Percentiles rank a stretch among this genome's conserved stretches.
Conservation (phyloP, 768 basidiomycete species). For the Boletellus sp. region DNA sequence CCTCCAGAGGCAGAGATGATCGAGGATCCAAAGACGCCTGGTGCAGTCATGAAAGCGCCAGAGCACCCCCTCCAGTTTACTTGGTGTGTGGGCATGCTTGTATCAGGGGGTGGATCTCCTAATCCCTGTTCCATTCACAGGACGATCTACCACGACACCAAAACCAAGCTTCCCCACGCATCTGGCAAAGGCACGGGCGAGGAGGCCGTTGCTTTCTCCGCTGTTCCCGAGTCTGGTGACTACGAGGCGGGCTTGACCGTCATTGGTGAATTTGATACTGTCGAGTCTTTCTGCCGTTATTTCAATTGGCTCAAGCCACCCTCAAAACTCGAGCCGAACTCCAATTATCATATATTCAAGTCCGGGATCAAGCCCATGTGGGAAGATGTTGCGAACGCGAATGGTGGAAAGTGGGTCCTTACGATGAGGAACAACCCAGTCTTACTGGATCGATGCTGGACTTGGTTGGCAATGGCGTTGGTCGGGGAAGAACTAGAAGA, state of each 20-base stretch:
- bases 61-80: constrained; percentile 83
- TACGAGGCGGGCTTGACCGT: constrained; percentile 86
- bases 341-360: constrained; percentile 96
- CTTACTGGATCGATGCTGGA: constrained; percentile 85
- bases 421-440: constrained; percentile 84
- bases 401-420: constrained; percentile 93
- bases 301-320: constrained; percentile 95
- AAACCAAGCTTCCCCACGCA: constrained; percentile 54
- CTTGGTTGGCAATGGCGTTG: constrained; percentile 86
- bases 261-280: constrained; percentile 88
- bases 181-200: constrained; percentile 17
- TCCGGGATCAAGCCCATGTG: constrained; percentile 95
- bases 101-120: not conserved
- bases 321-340: constrained; percentile 81
- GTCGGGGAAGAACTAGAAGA: constrained; percentile 65
- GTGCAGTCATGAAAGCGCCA: constrained; percentile 59
- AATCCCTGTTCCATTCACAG: constrained; percentile 35
- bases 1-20: constrained; percentile 77
- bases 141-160: constrained; percentile 90
- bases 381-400: constrained; percentile 90
- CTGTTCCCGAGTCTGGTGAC: constrained; percentile 61
- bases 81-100: constrained; percentile 48
- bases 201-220: constrained; percentile 28
- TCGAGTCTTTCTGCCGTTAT: constrained; percentile 86
- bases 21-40: constrained; percentile 81